Base-by-base conservation (phyloP, 176 grass and related monocot species). In the Metroxylon sagu region DNA sequence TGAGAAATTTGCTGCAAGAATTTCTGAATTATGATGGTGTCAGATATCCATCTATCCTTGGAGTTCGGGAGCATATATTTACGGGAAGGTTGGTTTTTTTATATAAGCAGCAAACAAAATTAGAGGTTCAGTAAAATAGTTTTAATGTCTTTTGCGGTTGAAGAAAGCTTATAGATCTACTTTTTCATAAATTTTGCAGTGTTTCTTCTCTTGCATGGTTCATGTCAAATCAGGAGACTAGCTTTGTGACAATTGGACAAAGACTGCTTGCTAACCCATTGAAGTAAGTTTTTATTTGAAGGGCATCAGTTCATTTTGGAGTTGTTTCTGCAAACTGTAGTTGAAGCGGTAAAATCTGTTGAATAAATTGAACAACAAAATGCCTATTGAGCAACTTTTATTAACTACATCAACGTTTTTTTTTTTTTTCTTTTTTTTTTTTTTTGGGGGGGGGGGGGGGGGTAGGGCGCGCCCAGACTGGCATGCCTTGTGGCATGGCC, bases 131-230 rank as follows among this genome's bases (percentile, higher is more conserved):
- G 35, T 43, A 10, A 43, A 43, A 2, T 43, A 43, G 10, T 43
- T 43, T 3, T 43, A 43, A 43, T 10, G 12, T 43, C 35, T 43
- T 14, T 43, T 43, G 28, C 4, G 0, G 28, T n/a, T 61, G 52
- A 61, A 19, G 60, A 50, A 61, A 64, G 48, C 71, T 81, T 30
- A 62, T 64, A 71, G 52, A 28, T 74, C 21, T 64, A 67, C 57
- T 69, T 26, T 72, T 6, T 80, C 61, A 16, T 29, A 67, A 57
- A 43, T 78, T 59, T 68, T 17, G 39, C 72, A 95, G 90, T 95
- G 85, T 95, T 68, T 95, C 90, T 66, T 95, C 90, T 70, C 85
- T 95, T 71, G 90, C 85, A 80, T 89, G 90, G 90, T 95, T 95
- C 75, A 95, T 95, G 90, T 95, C 90, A 76, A 95, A 89, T 76